Percentiles rank a stretch among this genome's conserved stretches.
phyloP scores from a whole-genome alignment of 2,329 filamentous ascomycete genomes.

The Immersiporthe knoxdaviesiana region DNA sequence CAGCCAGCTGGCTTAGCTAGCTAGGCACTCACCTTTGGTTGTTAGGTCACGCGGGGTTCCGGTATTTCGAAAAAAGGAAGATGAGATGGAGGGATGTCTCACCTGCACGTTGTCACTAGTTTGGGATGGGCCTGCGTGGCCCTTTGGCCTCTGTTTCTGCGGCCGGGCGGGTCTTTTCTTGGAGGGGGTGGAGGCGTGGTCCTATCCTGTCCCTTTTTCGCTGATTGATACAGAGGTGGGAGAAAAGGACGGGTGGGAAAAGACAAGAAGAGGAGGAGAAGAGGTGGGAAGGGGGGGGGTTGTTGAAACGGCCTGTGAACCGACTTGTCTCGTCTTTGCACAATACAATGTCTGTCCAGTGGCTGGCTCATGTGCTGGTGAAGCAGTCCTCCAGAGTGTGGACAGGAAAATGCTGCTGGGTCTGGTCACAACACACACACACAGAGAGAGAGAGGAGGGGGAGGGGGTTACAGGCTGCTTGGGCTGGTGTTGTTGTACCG shows the following conservation, averaged over 20 bases:
- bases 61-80: not conserved
- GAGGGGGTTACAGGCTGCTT: not conserved
- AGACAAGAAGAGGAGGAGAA: not conserved
- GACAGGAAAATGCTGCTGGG: not conserved
- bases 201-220: not conserved
- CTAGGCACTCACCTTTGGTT: no score
- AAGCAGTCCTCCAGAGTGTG: not conserved
- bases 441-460: not conserved
- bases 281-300: not conserved
- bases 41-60: not conserved
- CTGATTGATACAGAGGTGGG: no score
- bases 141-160: not conserved
- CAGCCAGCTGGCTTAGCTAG: no score
- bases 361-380: not conserved
- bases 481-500: not conserved
- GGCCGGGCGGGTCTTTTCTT: not conserved
- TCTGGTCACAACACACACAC: no score
- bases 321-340: not conserved
- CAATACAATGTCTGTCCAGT: not conserved
- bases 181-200: no score
- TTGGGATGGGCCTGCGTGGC: not conserved
- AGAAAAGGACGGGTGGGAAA: not conserved
- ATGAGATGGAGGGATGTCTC: not conserved
- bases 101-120: slow-evolving; percentile 7
- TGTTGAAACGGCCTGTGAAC: not conserved